Evolutionary conservation across 306 rosid species (phyloP), one percentile per base, ranked within the genome.

Genomic region (Alnus glutinosa): DNA sequence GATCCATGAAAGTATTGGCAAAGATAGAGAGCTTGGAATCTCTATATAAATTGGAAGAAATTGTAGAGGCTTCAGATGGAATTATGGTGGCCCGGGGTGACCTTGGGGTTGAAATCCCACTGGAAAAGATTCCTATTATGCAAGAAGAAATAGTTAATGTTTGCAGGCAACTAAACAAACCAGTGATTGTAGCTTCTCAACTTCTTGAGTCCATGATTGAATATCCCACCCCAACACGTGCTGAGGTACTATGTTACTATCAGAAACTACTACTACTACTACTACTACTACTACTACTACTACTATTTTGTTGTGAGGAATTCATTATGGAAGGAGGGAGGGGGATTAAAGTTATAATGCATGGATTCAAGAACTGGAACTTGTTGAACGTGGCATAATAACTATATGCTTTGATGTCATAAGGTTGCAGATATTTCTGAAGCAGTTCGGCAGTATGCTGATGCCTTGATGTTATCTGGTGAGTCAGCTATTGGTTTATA

Each of bases 221-320:
- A 85, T 94, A 94, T 83, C 98, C 98, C 78, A 94, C 96, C n/a
- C 98, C 98, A 76, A 92, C 98, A 16, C 94, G 94, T 0, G 98
- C 97, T 4, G 98, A 94, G 97, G 98, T 92, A 85, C 52, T 18
- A 67, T 23, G 0, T 67, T n/a, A 18, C 71, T 42, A 63, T 42
- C 4, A 23, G 28, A 23, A 23, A 23, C 28, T 23, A 0, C 28
- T 23, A 23, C 28, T 28, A 30, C 67, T 59, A 11, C 5, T 28
- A 59, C 32, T 5, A 13, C n/a, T n/a, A 23, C 28, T 23, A 0
- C 28, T 23, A 23, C 28, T 28, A 30, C 67, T 59, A 11, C 5
- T 28, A 59, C 32, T 5, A 13, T 63, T 62, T 63, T 63, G 46
- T 3, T 4, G 6, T 54, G 58, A 54, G 58, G 58, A 54, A 54